Base-by-base conservation (phyloP, 805 yeast genomes). In the Candida succiphila region DNA sequence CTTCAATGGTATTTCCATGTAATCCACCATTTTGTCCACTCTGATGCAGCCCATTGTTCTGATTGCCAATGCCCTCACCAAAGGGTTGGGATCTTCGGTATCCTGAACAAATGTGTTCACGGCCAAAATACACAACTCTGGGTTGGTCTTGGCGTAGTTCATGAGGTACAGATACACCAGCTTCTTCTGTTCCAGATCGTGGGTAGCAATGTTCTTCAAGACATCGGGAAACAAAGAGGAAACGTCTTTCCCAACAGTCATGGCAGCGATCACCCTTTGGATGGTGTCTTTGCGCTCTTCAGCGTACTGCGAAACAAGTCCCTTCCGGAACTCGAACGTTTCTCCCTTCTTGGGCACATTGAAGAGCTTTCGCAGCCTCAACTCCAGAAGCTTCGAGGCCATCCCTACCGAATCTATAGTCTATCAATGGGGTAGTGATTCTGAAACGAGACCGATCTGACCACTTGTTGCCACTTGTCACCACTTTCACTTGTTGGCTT, bases 31-130 rank as follows among this genome's bases (percentile, higher is more conserved):
- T 56, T 83, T 88, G 51, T 84, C 94, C 15, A 92, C 97, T 29
- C 97, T 67, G 32, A 92, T 87, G 62, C 96, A 89, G 1, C 98
- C 97, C 99, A 92, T 92, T 10, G 99, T 92, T 51, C 98, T 74
- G 38, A 92, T 88, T 1, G 99, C 97, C 60, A 92, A 72, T 1
- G 97, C 95, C 35, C 97, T 70, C 18, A 92, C 88, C 46, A 94
- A 68, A 1, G 99, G 99, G 51, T 92, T 92, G 32, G 96, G 94
- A 54, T 92, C 97, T 52, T 85, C 95, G 2, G 95, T 77, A 60
- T 92, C 99, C 55, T 71, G 73, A 18, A 92, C 95, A 67, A 92
- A 92, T 2, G 98, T 92, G 59, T 92, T 92, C 33, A 92, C 97
- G 2, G 96, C 99, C 46, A 92, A 65, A 43, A 92, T 88, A 53